Percentiles rank a stretch among this genome's conserved stretches.
These are phyloP conservation scores for Pulveroboletus ravenelii DNA, from an alignment of 768 basidiomycete species.

Conservation along the genomic window DNA sequence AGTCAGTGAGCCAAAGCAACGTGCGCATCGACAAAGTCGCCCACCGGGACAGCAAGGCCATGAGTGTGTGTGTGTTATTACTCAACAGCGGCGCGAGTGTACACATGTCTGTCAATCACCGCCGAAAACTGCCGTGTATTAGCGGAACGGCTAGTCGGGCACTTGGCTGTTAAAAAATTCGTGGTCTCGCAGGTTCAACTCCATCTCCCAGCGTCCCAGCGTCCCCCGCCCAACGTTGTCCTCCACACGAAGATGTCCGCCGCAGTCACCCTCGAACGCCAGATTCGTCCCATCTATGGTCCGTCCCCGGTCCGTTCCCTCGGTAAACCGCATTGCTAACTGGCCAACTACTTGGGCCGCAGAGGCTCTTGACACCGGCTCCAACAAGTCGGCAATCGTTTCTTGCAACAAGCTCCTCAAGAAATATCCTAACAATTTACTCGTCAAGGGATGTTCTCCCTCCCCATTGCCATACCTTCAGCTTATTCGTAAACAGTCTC, in stretches of 20 bases:
- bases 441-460: conserved; percentile 53
- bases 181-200: conserved; percentile 3
- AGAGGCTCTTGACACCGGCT: conserved; percentile 85
- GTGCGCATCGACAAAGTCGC: conserved; percentile 4
- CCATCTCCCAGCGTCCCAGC: too few relatives aligned
- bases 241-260: conserved; percentile 40
- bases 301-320: conserved; percentile 15
- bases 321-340: conserved; percentile 1
- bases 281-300: conserved; percentile 86
- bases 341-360: conserved; percentile 1
- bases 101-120: conserved; percentile 10
- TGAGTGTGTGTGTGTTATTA: conserved; percentile 14
- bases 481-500: conserved; percentile 44
- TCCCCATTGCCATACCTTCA: neutral
- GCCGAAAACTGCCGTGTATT: conserved; percentile 22
- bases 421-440: conserved; percentile 70
- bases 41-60: conserved; percentile 33
- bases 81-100: neutral
- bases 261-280: conserved; percentile 63
- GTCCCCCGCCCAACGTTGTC: neutral
- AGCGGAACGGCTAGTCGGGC: conserved; percentile 20
- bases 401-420: conserved; percentile 85
- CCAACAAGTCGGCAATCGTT: conserved; percentile 82
- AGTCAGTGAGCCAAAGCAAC: conserved; percentile 2
- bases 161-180: conserved; percentile 24